Evolutionary conservation across 164 flowering plant genomes (phyloP).

Genomic region (Sedum album): DNA sequence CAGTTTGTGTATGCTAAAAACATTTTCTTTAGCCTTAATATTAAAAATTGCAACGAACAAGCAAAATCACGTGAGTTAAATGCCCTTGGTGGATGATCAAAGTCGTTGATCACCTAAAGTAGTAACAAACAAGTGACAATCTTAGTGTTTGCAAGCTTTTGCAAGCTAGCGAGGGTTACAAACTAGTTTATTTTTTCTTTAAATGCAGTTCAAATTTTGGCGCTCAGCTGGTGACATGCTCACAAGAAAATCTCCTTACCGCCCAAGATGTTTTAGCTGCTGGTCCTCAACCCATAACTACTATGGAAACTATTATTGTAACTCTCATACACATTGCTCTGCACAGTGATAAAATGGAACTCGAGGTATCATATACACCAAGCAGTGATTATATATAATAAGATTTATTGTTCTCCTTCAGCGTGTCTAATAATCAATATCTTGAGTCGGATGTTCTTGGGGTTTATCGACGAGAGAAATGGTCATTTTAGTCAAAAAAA

Average conservation of each 20-base stretch:
- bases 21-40: not conserved
- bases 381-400: not conserved
- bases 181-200: not conserved
- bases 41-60: no score
- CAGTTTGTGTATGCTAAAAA: not conserved
- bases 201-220: constrained; percentile 65
- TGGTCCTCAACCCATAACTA: constrained; percentile 57
- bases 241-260: constrained; percentile 49
- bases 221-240: constrained; percentile 38
- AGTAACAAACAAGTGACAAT: not conserved
- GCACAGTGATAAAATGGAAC: constrained; percentile 14
- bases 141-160: not conserved
- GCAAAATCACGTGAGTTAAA: not conserved
- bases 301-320: constrained; percentile 66
- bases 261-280: constrained; percentile 56
- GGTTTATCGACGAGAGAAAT: no score
- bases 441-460: not conserved
- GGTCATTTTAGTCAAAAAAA: no score
- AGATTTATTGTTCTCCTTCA: not conserved
- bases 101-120: not conserved
- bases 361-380: constrained; percentile 11
- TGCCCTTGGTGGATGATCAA: not conserved
- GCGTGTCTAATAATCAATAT: not conserved
- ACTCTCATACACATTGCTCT: constrained; percentile 77
- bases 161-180: not conserved